These are phyloP conservation scores for Maudiozyma barnettii DNA, from an alignment of 805 yeast species.

Conservation along the genomic window DNA sequence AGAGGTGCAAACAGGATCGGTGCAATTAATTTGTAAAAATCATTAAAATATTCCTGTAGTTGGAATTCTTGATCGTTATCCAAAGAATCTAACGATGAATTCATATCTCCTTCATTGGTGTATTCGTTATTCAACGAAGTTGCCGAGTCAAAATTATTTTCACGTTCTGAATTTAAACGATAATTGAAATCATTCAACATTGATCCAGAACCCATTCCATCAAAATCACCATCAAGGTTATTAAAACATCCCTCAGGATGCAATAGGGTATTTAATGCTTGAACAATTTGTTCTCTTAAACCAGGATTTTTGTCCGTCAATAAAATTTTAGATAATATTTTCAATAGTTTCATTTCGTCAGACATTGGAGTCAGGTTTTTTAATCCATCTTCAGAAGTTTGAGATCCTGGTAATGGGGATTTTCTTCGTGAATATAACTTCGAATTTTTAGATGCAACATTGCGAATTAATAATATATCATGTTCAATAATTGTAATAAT, in stretches of 20 bases:
- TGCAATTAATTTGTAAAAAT: conserved; percentile 58
- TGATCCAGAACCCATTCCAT: neutral
- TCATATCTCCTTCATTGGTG: conserved; percentile 11
- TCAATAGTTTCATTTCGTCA: conserved; percentile 50
- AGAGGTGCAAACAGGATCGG: conserved; percentile 45
- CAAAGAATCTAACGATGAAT: neutral
- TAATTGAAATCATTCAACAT: conserved; percentile 5
- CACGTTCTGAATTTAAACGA: conserved; percentile 1
- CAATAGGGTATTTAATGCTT: conserved; percentile 66
- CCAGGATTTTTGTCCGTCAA: conserved; percentile 59
- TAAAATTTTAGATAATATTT: conserved; percentile 49
- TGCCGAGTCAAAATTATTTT: neutral
- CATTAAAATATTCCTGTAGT: conserved; percentile 31
- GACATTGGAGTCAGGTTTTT: conserved; percentile 1
- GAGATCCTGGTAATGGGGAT: neutral
- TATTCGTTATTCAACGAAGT: neutral
- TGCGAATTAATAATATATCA: conserved; percentile 55
- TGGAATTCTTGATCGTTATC: conserved; percentile 14
- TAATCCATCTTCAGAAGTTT: conserved; percentile 1
- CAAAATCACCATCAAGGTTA: conserved; percentile 8
- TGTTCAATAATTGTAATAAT: conserved; percentile 76
- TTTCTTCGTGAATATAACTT: neutral
- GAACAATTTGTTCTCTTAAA: conserved; percentile 70
- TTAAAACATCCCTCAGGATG: conserved; percentile 41
- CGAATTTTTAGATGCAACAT: conserved; percentile 17